Evolutionary conservation across 768 basidiomycete species (phyloP).

Genomic region (Plicaturopsis crispa): DNA sequence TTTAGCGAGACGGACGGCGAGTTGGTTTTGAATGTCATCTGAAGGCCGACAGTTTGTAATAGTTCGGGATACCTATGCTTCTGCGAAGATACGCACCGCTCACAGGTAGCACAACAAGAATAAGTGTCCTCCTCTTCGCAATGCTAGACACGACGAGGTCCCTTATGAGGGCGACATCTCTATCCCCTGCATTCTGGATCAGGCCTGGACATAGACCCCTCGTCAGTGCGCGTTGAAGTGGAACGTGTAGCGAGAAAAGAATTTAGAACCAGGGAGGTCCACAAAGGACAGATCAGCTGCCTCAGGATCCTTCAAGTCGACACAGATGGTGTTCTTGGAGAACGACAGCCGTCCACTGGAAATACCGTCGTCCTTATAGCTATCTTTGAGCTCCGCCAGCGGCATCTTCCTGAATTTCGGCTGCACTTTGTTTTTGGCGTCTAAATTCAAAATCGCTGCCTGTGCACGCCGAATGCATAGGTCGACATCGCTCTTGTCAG

Average conservation of each 20-base stretch:
- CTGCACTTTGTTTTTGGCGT: too few relatives aligned
- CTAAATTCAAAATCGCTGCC: conserved; percentile 32
- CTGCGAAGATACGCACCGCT: conserved; percentile 30
- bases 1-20: conserved; percentile 45
- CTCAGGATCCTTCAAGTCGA: conserved; percentile 36
- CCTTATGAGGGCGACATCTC: conserved; percentile 36
- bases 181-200: conserved; percentile 43
- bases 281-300: conserved; percentile 44
- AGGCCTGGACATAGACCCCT: conserved; percentile 31
- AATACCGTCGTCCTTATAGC: too few relatives aligned
- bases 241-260: conserved; percentile 6
- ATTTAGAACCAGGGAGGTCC: conserved; percentile 40
- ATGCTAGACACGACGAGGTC: conserved; percentile 43
- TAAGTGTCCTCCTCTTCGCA: conserved; percentile 41
- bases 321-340: conserved; percentile 42
- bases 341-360: conserved; percentile 29
- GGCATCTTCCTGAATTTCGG: conserved; percentile 13
- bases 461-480: conserved; percentile 39
- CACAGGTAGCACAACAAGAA: conserved; percentile 62
- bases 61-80: neutral
- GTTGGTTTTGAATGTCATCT: conserved; percentile 68
- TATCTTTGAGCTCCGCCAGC: too few relatives aligned
- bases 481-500: conserved; percentile 32
- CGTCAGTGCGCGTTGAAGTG: neutral
- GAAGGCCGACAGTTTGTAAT: neutral